Conservation (phyloP, 495 filamentous ascomycete genomes). For the Xylaria longipes region DNA sequence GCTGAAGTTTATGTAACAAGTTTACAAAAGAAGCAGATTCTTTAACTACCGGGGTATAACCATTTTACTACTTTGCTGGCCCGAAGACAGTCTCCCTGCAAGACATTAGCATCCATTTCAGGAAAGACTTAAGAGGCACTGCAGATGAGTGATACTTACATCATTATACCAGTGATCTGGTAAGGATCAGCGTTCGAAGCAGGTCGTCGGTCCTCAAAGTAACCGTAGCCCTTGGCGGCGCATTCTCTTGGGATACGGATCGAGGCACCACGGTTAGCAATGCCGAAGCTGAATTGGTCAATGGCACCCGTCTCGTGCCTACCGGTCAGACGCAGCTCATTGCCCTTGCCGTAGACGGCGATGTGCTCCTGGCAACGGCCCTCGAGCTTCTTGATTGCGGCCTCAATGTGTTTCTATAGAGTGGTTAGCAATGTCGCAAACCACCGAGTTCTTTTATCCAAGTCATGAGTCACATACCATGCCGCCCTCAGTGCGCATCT, state of each 20-base stretch:
- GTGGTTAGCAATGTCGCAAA: constrained; percentile 22
- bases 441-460: neutral
- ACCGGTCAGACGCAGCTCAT: constrained; percentile 88
- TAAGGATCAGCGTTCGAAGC: constrained; percentile 97
- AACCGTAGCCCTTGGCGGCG: constrained; percentile 93
- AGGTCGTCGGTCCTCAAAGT: constrained; percentile 96
- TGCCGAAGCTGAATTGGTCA: constrained; percentile 92
- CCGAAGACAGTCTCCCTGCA: constrained; percentile 26
- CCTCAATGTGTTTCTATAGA: constrained; percentile 74
- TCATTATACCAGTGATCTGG: constrained; percentile 92
- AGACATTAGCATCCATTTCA: neutral
- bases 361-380: constrained; percentile 94
- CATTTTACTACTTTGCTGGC: constrained; percentile 24
- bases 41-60: constrained; percentile 27
- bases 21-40: constrained; percentile 20
- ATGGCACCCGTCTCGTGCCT: constrained; percentile 93
- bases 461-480: constrained; percentile 56
- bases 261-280: constrained; percentile 93
- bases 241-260: constrained; percentile 92
- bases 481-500: constrained; percentile 89
- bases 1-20: constrained; percentile 25
- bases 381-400: constrained; percentile 84
- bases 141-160: constrained; percentile 40
- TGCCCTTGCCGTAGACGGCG: constrained; percentile 95
- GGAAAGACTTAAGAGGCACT: too few species aligned